Evolutionary conservation across 2,329 filamentous ascomycete genomes (phyloP), one percentile per base, ranked within the genome.

Genomic region (Trichoderma koningii): DNA sequence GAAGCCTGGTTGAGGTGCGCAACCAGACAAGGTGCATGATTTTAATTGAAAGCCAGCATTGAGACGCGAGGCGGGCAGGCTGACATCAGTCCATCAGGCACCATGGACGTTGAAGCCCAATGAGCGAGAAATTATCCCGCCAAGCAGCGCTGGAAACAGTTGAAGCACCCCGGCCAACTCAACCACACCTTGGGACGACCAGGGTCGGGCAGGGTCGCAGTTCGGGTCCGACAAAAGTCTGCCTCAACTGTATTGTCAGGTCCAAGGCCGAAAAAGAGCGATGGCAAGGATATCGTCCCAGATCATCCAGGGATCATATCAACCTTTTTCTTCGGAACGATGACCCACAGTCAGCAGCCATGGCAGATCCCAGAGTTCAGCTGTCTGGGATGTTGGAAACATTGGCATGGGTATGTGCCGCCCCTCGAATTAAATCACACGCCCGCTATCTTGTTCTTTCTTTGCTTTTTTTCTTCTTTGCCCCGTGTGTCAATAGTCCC

Each of bases 361-460:
- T 38, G 28, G 28, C 19, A 53, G 59, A 55, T 62, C 50, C 47
- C 38, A 51, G 19, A 62, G 59, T 53, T 62, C 59, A 62, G 59
- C 59, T 62, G 41, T 62, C 59, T n/a, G 21, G 59, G 59, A 38
- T 62, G 41, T 48, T 52, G 28, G 44, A 55, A 53, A 62, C 41
- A 45, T 17, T 3, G 30, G 28, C 50, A 62, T 53, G 48, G 59
- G 47, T 51, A 41, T 47, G 50, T 28, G 14, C 41, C 15, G 41
- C 59, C 59, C 59, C 59, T 47, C 28, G 59, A 55, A 53, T 53
- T 55, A 45, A 45, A 44, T 38, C 10, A 55, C 45, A 53, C 50
- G 41, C 48, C 48, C 59, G 50, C 57, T 61, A 51, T 51, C 41
- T 61, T 61, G 41, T 47, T 34, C 57, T 52, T 61, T 45, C 30